Conservation (phyloP, 148 eudicot species). For the Drosera capensis region DNA sequence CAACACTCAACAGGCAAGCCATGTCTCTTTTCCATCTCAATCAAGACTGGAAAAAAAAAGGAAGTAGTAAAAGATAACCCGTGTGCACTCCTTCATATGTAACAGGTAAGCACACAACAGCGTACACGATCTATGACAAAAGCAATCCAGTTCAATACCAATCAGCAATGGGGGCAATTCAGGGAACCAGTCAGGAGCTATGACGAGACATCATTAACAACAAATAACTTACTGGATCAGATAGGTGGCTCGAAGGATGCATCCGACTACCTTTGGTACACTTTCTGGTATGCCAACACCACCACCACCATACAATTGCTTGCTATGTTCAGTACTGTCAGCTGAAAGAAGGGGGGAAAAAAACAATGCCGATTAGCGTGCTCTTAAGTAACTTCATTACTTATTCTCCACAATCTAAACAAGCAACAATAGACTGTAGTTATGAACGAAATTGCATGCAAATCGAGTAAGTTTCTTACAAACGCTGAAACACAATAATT, state of each 20-base stretch:
- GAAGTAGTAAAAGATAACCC: no score
- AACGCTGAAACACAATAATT: no score
- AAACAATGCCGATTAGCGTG: no score
- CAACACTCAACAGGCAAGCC: conserved; percentile 27
- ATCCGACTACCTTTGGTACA: conserved; percentile 48
- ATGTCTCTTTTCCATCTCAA: not conserved
- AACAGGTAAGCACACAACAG: conserved; percentile 15
- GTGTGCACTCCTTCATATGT: not conserved
- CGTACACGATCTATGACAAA: conserved; percentile 16
- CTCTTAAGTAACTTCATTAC: no score
- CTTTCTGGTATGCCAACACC: conserved; percentile 18
- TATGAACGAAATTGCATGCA: no score
- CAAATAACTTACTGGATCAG: conserved; percentile 30
- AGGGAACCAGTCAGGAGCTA: conserved; percentile 18
- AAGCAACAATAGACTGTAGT: no score
- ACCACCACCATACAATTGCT: no score
- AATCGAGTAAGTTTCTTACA: no score
- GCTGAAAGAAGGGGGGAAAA: no score
- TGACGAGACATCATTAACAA: conserved; percentile 13
- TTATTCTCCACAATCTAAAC: no score
- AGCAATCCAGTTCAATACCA: conserved; percentile 11
- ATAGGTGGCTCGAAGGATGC: conserved; percentile 32
- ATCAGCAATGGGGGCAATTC: conserved; percentile 24
- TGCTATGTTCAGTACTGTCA: no score
- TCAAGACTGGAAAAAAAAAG: no score